Conservation (phyloP, 345 rosid genomes). For the Eucalyptus microcorys region DNA sequence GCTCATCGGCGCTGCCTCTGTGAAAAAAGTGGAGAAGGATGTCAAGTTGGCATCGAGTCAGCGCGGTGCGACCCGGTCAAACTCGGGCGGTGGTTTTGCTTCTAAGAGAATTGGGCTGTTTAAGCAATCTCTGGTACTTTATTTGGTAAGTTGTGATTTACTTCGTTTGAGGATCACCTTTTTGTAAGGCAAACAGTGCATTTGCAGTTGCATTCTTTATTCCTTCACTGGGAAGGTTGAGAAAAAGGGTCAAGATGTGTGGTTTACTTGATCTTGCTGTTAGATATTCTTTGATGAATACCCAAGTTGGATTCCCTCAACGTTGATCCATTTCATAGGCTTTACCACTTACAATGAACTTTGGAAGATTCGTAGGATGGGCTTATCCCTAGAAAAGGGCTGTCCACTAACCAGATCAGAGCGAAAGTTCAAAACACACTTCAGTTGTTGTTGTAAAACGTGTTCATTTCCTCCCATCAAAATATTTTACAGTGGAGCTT, state of each 20-base stretch:
- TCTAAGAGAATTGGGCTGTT: slow-evolving; percentile 16
- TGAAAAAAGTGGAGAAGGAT: slow-evolving; percentile 6
- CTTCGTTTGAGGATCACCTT: not conserved
- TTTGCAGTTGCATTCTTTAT: not conserved
- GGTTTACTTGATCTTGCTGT: not conserved
- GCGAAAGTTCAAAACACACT: not conserved
- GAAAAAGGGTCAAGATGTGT: not conserved
- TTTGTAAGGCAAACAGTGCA: not conserved
- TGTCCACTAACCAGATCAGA: not conserved
- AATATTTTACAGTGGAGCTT: not conserved
- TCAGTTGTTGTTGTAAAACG: not conserved
- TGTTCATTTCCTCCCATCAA: not conserved
- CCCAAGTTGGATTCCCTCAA: not conserved
- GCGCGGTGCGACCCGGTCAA: not conserved
- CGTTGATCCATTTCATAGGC: not conserved
- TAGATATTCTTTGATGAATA: not conserved
- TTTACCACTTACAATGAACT: not conserved
- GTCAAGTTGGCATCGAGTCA: not conserved
- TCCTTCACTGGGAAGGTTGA: not conserved
- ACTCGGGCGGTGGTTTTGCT: slow-evolving; percentile 7
- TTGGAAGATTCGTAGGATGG: not conserved
- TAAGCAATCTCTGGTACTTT: slow-evolving; percentile 13
- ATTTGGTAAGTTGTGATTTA: slow-evolving; percentile 10
- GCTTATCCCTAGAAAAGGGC: not conserved
- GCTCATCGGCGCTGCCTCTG: not conserved